Conservation (phyloP, 345 rosid genomes). For the Durio zibethinus region DNA sequence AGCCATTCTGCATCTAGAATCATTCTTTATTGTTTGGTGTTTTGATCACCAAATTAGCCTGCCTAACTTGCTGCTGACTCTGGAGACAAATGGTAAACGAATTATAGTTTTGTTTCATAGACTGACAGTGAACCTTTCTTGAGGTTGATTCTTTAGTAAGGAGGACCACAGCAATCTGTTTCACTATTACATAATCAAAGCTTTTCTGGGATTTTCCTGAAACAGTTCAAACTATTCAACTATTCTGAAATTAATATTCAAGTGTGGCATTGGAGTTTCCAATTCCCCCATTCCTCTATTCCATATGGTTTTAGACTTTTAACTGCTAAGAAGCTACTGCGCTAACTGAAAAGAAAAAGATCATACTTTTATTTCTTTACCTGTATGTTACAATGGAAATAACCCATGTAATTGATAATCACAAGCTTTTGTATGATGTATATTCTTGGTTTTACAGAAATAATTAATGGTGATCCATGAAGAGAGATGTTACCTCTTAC, state of each 20-base stretch:
- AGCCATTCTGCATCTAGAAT: neutral
- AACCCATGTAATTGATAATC: neutral
- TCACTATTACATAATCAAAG: neutral
- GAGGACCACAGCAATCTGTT: neutral
- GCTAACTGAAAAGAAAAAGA: neutral
- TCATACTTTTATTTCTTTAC: neutral
- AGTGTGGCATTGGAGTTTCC: neutral
- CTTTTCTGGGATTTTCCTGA: neutral
- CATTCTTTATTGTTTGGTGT: neutral
- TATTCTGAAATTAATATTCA: neutral
- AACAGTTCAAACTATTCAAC: neutral
- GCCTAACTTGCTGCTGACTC: neutral
- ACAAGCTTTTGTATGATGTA: neutral
- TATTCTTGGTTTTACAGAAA: neutral
- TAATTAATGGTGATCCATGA: neutral
- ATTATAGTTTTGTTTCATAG: neutral
- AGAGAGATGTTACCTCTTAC: neutral
- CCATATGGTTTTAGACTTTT: neutral
- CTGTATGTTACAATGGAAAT: neutral
- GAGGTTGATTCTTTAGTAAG: neutral
- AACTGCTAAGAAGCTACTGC: neutral
- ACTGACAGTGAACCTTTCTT: neutral
- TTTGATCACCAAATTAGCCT: neutral
- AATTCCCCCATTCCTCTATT: neutral
- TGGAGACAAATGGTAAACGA: neutral